phyloP scores from a whole-genome alignment of 2,329 filamentous ascomycete species.

The Diplocarpon rosae region DNA sequence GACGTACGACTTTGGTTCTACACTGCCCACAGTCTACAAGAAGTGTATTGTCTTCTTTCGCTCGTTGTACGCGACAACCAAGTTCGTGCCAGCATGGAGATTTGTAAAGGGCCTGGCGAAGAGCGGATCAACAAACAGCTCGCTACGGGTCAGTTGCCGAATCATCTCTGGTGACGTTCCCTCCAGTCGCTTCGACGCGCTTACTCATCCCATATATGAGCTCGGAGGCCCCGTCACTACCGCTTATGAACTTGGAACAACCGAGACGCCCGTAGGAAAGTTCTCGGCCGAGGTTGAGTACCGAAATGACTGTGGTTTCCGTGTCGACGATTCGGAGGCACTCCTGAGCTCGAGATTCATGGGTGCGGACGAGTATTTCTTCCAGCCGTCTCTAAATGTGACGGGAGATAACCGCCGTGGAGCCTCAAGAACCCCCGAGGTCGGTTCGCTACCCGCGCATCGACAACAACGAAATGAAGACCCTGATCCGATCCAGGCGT shows the following conservation, averaged over 20 bases:
- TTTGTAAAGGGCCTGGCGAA: constrained; percentile 64
- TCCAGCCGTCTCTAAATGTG: constrained; percentile 59
- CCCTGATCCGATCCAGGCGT: constrained; percentile 64
- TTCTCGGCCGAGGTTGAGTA: constrained; percentile 75
- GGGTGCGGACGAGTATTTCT: constrained; percentile 79
- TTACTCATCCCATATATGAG: constrained; percentile 61
- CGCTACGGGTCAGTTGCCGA: constrained; percentile 68
- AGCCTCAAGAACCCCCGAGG: constrained; percentile 35
- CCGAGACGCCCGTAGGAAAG: constrained; percentile 77
- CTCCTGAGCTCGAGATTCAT: constrained; percentile 88
- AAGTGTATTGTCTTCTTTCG: constrained; percentile 92
- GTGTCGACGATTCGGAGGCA: constrained; percentile 83
- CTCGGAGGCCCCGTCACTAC: constrained; percentile 53
- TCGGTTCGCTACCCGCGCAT: constrained; percentile 66
- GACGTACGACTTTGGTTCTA: constrained; percentile 46
- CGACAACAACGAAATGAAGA: constrained; percentile 33
- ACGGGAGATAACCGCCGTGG: constrained; percentile 29
- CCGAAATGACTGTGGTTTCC: constrained; percentile 80
- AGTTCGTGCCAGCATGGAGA: constrained; percentile 78
- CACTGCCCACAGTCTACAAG: constrained; percentile 86
- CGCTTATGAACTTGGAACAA: constrained; percentile 69
- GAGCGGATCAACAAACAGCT: constrained; percentile 47
- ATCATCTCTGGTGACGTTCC: constrained; percentile 50
- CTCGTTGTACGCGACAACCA: constrained; percentile 71
- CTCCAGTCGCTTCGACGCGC: constrained; percentile 50